phyloP scores from a whole-genome alignment of 139 green algal genomes.

The Chlamydomonas sphaeroides region DNA sequence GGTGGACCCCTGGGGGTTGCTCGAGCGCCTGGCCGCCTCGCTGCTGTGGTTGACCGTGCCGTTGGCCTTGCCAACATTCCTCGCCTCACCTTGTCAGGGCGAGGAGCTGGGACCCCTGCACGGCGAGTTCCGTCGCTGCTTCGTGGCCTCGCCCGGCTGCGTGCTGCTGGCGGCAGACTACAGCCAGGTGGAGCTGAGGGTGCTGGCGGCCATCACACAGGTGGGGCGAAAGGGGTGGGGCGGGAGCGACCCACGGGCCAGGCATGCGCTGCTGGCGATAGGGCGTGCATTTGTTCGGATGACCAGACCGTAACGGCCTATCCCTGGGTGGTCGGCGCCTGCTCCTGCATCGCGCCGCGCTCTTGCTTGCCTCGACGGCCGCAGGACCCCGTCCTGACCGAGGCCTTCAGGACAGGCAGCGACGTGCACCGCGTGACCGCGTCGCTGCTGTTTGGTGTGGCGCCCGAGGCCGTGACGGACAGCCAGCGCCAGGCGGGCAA shows the following conservation, averaged over 20 bases:
- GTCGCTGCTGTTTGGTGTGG: not conserved
- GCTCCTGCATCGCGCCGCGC: too few species aligned
- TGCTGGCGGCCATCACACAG: slow-evolving; percentile 68
- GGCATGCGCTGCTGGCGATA: too few species aligned
- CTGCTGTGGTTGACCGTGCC: too few species aligned
- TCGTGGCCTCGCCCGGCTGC: slow-evolving; percentile 50
- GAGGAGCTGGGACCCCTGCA: not conserved
- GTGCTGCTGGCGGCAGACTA: slow-evolving; percentile 51
- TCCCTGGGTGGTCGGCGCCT: too few species aligned
- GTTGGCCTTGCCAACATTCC: too few species aligned
- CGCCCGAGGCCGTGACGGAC: not conserved
- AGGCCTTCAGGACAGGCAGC: not conserved
- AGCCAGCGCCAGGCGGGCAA: slow-evolving; percentile 4
- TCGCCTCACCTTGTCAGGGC: too few species aligned
- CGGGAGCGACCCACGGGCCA: too few species aligned
- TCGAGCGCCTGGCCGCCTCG: too few species aligned
- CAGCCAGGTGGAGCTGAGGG: slow-evolving; percentile 64
- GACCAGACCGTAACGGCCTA: too few species aligned
- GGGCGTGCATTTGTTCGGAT: too few species aligned
- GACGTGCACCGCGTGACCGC: slow-evolving; percentile 6
- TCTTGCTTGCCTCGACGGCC: not conserved
- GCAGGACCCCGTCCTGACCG: not conserved
- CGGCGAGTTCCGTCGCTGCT: slow-evolving; percentile 54
- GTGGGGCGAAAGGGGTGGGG: too few species aligned
- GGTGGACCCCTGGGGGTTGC: too few species aligned